These are phyloP conservation scores for Polyporus arcularius DNA, from an alignment of 768 basidiomycete species.

Conservation along the genomic window DNA sequence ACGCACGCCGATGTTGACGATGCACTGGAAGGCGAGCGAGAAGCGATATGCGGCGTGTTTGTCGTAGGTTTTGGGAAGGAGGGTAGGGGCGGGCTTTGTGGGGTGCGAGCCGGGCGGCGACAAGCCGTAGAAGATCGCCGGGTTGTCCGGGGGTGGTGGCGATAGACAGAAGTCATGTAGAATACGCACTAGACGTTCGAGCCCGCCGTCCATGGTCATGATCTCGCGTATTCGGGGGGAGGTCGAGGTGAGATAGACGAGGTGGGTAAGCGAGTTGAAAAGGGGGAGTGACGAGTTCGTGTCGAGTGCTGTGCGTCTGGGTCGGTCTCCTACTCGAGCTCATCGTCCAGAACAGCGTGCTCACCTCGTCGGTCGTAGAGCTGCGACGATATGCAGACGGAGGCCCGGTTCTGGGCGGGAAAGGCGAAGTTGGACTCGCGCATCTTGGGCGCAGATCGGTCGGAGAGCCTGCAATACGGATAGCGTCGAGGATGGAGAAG, in stretches of 20 bases:
- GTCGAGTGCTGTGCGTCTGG: slow-evolving; percentile 42
- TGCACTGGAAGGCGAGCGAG: slow-evolving; percentile 92
- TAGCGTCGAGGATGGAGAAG: neutral
- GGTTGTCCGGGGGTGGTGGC: slow-evolving; percentile 81
- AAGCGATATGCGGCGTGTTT: slow-evolving; percentile 88
- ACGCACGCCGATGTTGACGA: slow-evolving; percentile 95
- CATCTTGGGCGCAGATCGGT: slow-evolving; percentile 47
- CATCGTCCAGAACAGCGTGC: slow-evolving; percentile 28
- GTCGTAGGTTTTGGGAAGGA: slow-evolving; percentile 72
- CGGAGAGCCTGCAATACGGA: neutral
- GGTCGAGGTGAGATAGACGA: slow-evolving; percentile 95
- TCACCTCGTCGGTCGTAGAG: slow-evolving; percentile 92
- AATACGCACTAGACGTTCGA: slow-evolving; percentile 93
- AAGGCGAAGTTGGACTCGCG: slow-evolving; percentile 95
- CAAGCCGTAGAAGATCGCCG: slow-evolving; percentile 75
- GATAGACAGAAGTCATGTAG: slow-evolving; percentile 85
- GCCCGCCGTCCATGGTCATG: slow-evolving; percentile 96
- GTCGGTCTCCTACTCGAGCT: neutral
- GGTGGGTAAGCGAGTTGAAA: slow-evolving; percentile 94
- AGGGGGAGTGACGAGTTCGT: slow-evolving; percentile 64
- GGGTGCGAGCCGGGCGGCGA: slow-evolving; percentile 62
- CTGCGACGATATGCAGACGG: slow-evolving; percentile 91
- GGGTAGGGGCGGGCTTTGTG: slow-evolving; percentile 55
- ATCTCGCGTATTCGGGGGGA: slow-evolving; percentile 98
- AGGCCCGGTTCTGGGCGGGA: slow-evolving; percentile 92